These are phyloP conservation scores for Biscogniauxia sp. DNA, from an alignment of 2,329 filamentous ascomycete species.

Conservation along the genomic window DNA sequence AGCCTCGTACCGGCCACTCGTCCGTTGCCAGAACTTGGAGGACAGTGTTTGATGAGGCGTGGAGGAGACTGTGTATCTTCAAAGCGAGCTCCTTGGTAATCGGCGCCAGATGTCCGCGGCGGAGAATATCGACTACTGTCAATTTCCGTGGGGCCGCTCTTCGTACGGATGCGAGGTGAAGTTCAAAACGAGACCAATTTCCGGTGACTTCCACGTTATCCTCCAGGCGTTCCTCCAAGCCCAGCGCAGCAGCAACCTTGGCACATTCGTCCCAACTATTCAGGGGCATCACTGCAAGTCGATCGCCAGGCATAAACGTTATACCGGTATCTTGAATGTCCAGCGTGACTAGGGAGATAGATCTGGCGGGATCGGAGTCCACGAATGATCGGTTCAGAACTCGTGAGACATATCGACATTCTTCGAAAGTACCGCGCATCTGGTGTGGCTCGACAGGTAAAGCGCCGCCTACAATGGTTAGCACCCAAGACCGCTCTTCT, in stretches of 20 bases:
- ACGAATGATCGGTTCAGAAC: conserved; percentile 45
- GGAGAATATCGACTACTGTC: conserved; percentile 47
- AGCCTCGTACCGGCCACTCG: conserved; percentile 51
- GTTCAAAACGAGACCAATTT: conserved; percentile 47
- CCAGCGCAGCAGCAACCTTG: conserved; percentile 51
- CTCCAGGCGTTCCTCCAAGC: conserved; percentile 47
- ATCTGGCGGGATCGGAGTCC: conserved; percentile 44
- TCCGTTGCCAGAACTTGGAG: conserved; percentile 47
- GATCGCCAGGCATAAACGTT: conserved; percentile 52
- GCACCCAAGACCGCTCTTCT: background rate
- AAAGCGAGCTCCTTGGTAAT: conserved; percentile 51
- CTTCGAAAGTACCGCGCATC: conserved; percentile 54
- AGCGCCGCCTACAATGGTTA: conserved; percentile 28
- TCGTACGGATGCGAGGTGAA: conserved; percentile 42
- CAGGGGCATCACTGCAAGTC: conserved; percentile 53
- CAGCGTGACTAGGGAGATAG: conserved; percentile 48
- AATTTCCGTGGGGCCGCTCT: conserved; percentile 31
- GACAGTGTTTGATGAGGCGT: conserved; percentile 48
- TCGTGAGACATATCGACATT: conserved; percentile 49
- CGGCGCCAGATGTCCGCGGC: conserved; percentile 50
- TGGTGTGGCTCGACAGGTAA: conserved; percentile 49
- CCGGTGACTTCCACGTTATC: conserved; percentile 37
- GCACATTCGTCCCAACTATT: conserved; percentile 55
- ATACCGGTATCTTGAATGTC: conserved; percentile 53
- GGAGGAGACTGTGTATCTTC: conserved; percentile 46